Evolutionary conservation across 2,329 filamentous ascomycete genomes (phyloP).

Genomic region (Fusarium temperatum): DNA sequence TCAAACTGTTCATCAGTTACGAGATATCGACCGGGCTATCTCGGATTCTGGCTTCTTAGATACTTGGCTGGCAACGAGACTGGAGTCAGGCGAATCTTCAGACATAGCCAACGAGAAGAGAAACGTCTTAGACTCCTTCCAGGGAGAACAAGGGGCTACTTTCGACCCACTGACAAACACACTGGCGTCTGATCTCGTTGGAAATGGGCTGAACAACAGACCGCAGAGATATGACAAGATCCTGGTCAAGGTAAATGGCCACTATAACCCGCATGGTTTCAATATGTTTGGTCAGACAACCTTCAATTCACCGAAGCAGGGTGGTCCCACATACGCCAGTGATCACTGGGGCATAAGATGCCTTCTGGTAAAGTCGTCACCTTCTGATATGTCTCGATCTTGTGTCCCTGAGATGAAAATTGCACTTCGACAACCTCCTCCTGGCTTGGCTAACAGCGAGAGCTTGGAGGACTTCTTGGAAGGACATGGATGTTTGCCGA

Average conservation of each 20-base stretch:
- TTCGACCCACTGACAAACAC: conserved; percentile 68
- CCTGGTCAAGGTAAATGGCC: conserved; percentile 55
- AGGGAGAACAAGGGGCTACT: conserved; percentile 72
- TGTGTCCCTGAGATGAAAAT: conserved; percentile 37
- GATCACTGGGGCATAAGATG: conserved; percentile 69
- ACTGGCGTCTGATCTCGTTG: conserved; percentile 62
- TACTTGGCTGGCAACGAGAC: conserved; percentile 58
- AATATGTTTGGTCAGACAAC: conserved; percentile 63
- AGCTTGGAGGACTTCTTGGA: conserved; percentile 52
- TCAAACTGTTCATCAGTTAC: conserved; percentile 55
- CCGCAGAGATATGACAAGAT: conserved; percentile 75
- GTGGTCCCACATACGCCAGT: conserved; percentile 51
- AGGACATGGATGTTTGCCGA: conserved; percentile 56
- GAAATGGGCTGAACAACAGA: conserved; percentile 58
- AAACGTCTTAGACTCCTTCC: conserved; percentile 50
- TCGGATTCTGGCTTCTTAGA: conserved; percentile 60
- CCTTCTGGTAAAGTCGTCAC: conserved; percentile 43
- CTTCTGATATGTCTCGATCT: not conserved
- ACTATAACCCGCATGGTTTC: conserved; percentile 54
- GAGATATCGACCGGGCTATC: conserved; percentile 57
- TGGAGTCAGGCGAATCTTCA: conserved; percentile 54
- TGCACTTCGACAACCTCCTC: conserved; percentile 42
- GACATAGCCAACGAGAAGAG: conserved; percentile 37
- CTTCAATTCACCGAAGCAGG: not conserved
- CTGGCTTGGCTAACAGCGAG: conserved; percentile 44